phyloP scores from a whole-genome alignment of 352 stramenopile species.

The Phytophthora ohioensis region DNA sequence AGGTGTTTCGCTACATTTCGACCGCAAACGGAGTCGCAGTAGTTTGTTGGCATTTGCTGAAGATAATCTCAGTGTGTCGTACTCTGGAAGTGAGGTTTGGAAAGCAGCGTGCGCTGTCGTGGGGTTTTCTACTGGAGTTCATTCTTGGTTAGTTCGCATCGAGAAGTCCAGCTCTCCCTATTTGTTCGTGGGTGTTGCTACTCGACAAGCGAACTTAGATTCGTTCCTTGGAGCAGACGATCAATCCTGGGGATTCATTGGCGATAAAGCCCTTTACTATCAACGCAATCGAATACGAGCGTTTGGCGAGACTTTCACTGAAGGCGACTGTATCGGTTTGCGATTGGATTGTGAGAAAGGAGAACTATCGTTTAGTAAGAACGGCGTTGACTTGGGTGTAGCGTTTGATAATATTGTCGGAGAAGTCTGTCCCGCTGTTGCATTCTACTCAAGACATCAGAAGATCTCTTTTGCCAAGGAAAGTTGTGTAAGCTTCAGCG shows the following conservation, averaged over 20 bases:
- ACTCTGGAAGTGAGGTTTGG: slow-evolving; percentile 90
- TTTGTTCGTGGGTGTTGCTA: slow-evolving; percentile 97
- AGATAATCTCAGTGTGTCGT: slow-evolving; percentile 69
- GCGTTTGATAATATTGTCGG: slow-evolving; percentile 94
- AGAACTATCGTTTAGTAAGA: slow-evolving; percentile 91
- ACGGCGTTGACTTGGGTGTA: slow-evolving; percentile 84
- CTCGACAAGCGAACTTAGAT: slow-evolving; percentile 89
- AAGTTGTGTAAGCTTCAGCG: slow-evolving; percentile 28
- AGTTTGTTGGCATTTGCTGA: slow-evolving; percentile 70
- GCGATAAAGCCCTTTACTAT: slow-evolving; percentile 98
- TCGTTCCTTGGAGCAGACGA: slow-evolving; percentile 98
- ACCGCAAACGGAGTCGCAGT: slow-evolving; percentile 75
- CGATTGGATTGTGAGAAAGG: slow-evolving; percentile 87
- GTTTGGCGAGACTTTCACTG: slow-evolving; percentile 88
- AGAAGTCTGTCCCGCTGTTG: slow-evolving; percentile 91
- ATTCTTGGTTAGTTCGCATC: slow-evolving; percentile 90
- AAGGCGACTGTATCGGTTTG: slow-evolving; percentile 89
- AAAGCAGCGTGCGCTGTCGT: slow-evolving; percentile 82
- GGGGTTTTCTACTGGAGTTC: slow-evolving; percentile 77
- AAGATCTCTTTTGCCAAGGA: slow-evolving; percentile 67
- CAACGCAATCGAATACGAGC: slow-evolving; percentile 93
- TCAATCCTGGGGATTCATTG: slow-evolving; percentile 98
- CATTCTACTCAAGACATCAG: slow-evolving; percentile 94
- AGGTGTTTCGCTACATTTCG: slow-evolving; percentile 43
- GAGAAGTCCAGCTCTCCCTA: slow-evolving; percentile 97